Evolutionary conservation across 1,284 basidiomycete genomes (phyloP).

Genomic region (Athelia sp.): DNA sequence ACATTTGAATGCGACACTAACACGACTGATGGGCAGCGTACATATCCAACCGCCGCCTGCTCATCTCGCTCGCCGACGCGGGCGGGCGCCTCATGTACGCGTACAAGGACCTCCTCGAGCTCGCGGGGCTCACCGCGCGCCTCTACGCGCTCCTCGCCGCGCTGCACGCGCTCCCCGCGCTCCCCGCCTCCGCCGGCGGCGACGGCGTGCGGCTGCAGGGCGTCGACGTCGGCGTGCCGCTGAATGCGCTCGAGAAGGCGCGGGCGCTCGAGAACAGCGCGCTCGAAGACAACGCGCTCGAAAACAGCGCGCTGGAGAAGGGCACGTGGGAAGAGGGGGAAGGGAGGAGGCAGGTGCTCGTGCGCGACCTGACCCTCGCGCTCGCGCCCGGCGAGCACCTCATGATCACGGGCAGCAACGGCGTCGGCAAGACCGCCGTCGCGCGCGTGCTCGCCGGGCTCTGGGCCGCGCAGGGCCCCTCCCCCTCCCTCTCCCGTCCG

Average conservation of each 20-base stretch:
- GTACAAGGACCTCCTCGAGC: conserved; percentile 88
- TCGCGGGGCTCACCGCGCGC: conserved; percentile 88
- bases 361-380: conserved; percentile 69
- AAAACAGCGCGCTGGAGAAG: no score
- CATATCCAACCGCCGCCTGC: conserved; percentile 89
- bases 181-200: conserved; percentile 33
- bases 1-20: background rate
- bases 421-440: conserved; percentile 92
- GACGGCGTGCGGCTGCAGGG: conserved; percentile 55
- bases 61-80: conserved; percentile 92
- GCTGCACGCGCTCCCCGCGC: conserved; percentile 66
- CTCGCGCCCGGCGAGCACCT: conserved; percentile 82
- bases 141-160: conserved; percentile 87
- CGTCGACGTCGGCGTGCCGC: conserved; percentile 78
- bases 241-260: no score
- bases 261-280: no score
- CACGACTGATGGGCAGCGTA: conserved; percentile 63
- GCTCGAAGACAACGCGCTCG: no score
- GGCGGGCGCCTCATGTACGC: conserved; percentile 91
- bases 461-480: conserved; percentile 63
- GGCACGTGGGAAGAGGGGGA: conserved; percentile 2
- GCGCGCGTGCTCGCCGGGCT: conserved; percentile 88
- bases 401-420: conserved; percentile 91
- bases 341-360: conserved; percentile 55
- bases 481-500: conserved; percentile 25